Evolutionary conservation across 1,139 yeast genomes (phyloP).

Genomic region (Barnettozyma hawaiiensis): DNA sequence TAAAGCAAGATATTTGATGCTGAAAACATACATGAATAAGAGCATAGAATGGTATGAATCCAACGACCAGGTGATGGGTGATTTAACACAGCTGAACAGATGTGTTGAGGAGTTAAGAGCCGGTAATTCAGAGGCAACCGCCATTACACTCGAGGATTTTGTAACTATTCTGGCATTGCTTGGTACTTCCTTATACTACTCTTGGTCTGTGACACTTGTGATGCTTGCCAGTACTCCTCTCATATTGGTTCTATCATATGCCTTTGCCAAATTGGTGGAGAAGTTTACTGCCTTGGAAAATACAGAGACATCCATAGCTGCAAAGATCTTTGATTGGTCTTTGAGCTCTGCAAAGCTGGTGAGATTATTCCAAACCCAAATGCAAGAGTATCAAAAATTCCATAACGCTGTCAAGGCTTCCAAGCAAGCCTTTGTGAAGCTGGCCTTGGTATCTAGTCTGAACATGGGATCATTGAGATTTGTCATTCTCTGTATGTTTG

Average conservation of each 20-base stretch:
- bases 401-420: constrained; percentile 36
- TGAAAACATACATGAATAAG: constrained; percentile 34
- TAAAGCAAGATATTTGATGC: constrained; percentile 46
- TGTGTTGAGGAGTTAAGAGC: constrained; percentile 73
- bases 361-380: constrained; percentile 55
- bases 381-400: constrained; percentile 45
- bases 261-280: constrained; percentile 49
- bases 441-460: constrained; percentile 45
- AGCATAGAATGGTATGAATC: constrained; percentile 57
- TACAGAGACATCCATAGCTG: constrained; percentile 44
- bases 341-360: constrained; percentile 55
- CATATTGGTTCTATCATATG: constrained; percentile 43
- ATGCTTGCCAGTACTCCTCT: constrained; percentile 69
- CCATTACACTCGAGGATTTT: constrained; percentile 46
- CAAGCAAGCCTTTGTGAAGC: constrained; percentile 41
- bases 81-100: constrained; percentile 58
- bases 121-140: constrained; percentile 66
- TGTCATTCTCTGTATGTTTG: constrained; percentile 66
- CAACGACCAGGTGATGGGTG: constrained; percentile 51
- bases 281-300: constrained; percentile 55
- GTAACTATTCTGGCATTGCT: constrained; percentile 52
- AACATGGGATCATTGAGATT: constrained; percentile 56
- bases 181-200: constrained; percentile 63
- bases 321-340: constrained; percentile 67
- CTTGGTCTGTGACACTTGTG: constrained; percentile 81